Percentiles rank a stretch among this genome's conserved stretches.
phyloP scores from a whole-genome alignment of 164 flowering plant species.

The Chloranthus sessilifolius region DNA sequence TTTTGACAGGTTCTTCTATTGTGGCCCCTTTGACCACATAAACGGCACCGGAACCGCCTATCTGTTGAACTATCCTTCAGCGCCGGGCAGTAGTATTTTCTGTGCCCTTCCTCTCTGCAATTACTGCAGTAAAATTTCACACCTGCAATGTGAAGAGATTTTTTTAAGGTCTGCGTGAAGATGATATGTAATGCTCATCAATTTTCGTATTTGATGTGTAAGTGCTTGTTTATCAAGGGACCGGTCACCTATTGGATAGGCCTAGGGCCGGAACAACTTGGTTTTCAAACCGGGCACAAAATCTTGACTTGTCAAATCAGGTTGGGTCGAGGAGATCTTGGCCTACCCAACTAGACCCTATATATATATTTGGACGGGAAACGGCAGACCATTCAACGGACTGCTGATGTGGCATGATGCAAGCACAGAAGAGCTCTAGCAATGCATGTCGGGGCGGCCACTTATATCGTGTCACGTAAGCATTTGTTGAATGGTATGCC shows the following conservation, averaged over 20 bases:
- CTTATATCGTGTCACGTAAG: too few relatives aligned
- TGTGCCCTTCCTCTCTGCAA: conserved; percentile 87
- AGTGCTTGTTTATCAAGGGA: background rate
- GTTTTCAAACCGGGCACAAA: background rate
- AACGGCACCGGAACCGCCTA: conserved; percentile 47
- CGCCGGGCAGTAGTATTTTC: conserved; percentile 78
- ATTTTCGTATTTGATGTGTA: too few relatives aligned
- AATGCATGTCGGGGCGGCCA: too few relatives aligned
- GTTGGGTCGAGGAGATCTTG: background rate
- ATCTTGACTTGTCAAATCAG: background rate
- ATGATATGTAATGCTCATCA: too few relatives aligned
- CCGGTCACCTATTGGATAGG: background rate
- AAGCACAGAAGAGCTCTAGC: too few relatives aligned
- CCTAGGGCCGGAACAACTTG: background rate
- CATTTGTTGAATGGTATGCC: too few relatives aligned
- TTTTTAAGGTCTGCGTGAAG: background rate
- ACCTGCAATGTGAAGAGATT: conserved; percentile 34
- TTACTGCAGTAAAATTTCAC: conserved; percentile 59
- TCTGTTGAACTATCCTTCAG: conserved; percentile 26
- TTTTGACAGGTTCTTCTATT: conserved; percentile 66
- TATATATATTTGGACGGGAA: too few relatives aligned
- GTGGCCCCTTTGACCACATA: conserved; percentile 82
- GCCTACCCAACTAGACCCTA: too few relatives aligned
- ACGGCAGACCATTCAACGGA: too few relatives aligned
- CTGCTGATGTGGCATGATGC: too few relatives aligned